Evolutionary conservation across 2,329 filamentous ascomycete species (phyloP), one percentile per base, ranked within the genome.

Genomic region (Botrytis squamosa): DNA sequence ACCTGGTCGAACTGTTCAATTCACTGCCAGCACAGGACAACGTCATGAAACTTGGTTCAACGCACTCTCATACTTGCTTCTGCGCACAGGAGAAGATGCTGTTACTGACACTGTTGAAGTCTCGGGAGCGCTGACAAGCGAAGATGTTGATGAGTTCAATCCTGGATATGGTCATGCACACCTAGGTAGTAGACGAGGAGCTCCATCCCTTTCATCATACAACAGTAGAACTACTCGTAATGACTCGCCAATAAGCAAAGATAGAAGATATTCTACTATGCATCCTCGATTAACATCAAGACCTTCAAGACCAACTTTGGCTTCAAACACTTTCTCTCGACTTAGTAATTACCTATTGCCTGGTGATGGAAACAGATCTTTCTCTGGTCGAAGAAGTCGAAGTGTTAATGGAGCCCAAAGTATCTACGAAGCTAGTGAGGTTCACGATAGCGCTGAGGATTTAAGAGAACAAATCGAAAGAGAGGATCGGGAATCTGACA

Each of bases 31-130:
- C 3, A 99, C 96, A 4, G 93, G 94, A 55, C 94, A 98, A 81
- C 89, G 96, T 75, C 96, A 99, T 80, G 96, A 99, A 84, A 98
- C 95, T 0, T 99, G 96, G 96, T 97, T 96, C 87, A 98, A 98
- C 80, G 95, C 96, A 0, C 86, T 99, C 72, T 97, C 94, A 1
- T 99, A 99, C 81, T 88, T 99, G 22, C 87, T 98, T 52, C 87
- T 97, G 44, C 91, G 95, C 64, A 94, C 91, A 40, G 87, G 89
- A 46, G 91, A 92, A 55, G 87, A 85, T n/a, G 87, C 88, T 63
- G 82, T 84, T 57, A 81, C 80, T 10, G 88, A 90, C 77, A 86
- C 88, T 6, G 87, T 93, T 76, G 90, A 87, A 76, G 83, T 88
- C 74, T 86, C 85, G 1, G 85, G 86, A 76, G 86, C 75, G n/a